A percentile compares a stretch with the other conserved stretches of the same genome.
phyloP scores from a whole-genome alignment of 495 filamentous ascomycete species.

The Penicillium diatomitis region DNA sequence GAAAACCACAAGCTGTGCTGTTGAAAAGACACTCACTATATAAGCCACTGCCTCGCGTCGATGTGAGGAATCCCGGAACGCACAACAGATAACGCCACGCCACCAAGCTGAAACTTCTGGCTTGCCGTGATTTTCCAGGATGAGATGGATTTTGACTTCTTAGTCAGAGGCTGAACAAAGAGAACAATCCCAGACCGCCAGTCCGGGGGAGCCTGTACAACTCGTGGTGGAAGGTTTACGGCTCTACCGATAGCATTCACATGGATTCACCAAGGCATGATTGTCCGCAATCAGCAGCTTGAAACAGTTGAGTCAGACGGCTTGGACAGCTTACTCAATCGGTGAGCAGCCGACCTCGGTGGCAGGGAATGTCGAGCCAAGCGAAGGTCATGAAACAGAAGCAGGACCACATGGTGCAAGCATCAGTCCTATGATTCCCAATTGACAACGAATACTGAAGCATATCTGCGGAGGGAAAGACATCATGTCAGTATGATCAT shows the following conservation, averaged over 20 bases:
- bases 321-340: too few species aligned
- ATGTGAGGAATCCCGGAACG: not conserved
- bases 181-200: slow-evolving; percentile 2
- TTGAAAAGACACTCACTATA: slow-evolving; percentile 10
- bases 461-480: not conserved
- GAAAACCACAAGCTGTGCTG: too few species aligned
- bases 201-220: slow-evolving; percentile 13
- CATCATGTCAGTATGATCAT: not conserved
- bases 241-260: too few species aligned
- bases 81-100: not conserved
- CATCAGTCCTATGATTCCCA: too few species aligned
- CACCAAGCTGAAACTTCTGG: slow-evolving; percentile 9
- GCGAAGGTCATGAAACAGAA: too few species aligned
- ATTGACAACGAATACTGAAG: slow-evolving; percentile 3
- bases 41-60: not conserved
- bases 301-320: too few species aligned
- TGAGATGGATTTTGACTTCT: slow-evolving; percentile 5
- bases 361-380: too few species aligned
- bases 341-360: too few species aligned
- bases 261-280: too few species aligned
- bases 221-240: not conserved
- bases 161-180: slow-evolving; percentile 7
- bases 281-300: too few species aligned
- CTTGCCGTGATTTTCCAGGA: slow-evolving; percentile 14
- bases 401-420: too few species aligned